phyloP scores from a whole-genome alignment of 1,139 yeast species.

The Hanseniaspora uvarum region DNA sequence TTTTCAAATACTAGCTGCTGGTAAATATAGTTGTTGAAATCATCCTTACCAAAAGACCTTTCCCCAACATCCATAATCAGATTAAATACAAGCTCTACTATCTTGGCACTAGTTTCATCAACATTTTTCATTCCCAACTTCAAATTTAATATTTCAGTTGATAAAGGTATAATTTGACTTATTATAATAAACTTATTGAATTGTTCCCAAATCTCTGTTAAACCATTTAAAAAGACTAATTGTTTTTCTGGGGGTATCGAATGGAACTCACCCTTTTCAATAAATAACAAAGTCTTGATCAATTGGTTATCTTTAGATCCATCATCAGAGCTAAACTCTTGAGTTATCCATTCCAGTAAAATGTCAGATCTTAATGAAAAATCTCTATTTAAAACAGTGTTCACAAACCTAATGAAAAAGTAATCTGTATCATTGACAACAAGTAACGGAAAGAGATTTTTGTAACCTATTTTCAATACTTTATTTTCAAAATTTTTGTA shows the following conservation, averaged over 20 bases:
- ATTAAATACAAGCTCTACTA: not conserved
- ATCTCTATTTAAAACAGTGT: conserved; percentile 35
- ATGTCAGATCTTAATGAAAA: conserved; percentile 29
- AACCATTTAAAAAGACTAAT: conserved; percentile 55
- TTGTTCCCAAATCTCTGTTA: conserved; percentile 48
- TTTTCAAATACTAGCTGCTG: conserved; percentile 4
- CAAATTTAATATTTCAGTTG: conserved; percentile 38
- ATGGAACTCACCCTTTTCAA: conserved; percentile 78
- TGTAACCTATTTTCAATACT: conserved; percentile 38
- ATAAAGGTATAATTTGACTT: conserved; percentile 64
- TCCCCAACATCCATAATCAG: conserved; percentile 6
- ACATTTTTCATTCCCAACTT: conserved; percentile 21
- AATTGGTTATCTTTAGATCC: conserved; percentile 48
- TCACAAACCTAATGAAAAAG: conserved; percentile 19
- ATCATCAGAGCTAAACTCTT: conserved; percentile 24
- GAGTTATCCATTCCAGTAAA: conserved; percentile 27
- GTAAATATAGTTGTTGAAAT: not conserved
- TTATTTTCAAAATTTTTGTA: conserved; percentile 37
- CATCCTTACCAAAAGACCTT: not conserved
- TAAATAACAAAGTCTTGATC: conserved; percentile 67
- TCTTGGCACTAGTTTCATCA: not conserved
- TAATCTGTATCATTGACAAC: conserved; percentile 8
- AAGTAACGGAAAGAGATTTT: conserved; percentile 35
- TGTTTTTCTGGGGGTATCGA: conserved; percentile 47
- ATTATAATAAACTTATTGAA: conserved; percentile 64